phyloP scores from a whole-genome alignment of 2,329 filamentous ascomycete genomes.

The Blastomyces parvus region DNA sequence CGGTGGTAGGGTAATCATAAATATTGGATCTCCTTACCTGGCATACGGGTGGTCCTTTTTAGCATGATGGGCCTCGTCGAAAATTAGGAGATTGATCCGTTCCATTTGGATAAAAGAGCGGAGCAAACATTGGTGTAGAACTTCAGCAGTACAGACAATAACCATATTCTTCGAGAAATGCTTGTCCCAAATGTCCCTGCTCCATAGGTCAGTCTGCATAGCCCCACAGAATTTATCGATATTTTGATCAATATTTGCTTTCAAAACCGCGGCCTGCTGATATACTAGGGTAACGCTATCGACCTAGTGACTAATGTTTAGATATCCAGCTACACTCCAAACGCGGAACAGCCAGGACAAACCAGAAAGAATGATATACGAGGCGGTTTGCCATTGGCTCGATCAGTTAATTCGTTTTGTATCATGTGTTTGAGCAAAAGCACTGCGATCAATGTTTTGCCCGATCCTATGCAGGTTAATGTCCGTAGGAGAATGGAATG shows the following conservation, averaged over 20 bases:
- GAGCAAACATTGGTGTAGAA: slow-evolving; percentile 67
- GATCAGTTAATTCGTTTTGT: slow-evolving; percentile 64
- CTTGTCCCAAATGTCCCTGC: slow-evolving; percentile 49
- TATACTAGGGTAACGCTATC: slow-evolving; percentile 84
- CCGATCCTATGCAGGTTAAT: slow-evolving; percentile 52
- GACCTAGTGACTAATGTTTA: slow-evolving; percentile 43
- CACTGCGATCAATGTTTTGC: slow-evolving; percentile 93
- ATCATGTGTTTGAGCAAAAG: slow-evolving; percentile 69
- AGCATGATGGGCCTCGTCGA: slow-evolving; percentile 92
- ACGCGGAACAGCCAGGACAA: slow-evolving; percentile 14
- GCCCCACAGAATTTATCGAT: slow-evolving; percentile 66
- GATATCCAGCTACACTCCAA: slow-evolving; percentile 14
- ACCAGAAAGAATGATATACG: slow-evolving; percentile 79
- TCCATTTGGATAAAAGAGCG: slow-evolving; percentile 71
- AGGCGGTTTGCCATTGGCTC: slow-evolving; percentile 49
- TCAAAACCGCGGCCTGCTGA: slow-evolving; percentile 76
- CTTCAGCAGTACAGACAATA: slow-evolving; percentile 84
- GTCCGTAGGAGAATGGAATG: slow-evolving; percentile 12
- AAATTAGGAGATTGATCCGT: slow-evolving; percentile 80
- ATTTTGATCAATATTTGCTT: slow-evolving; percentile 67
- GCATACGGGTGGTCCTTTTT: slow-evolving; percentile 93
- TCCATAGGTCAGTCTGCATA: slow-evolving; percentile 54
- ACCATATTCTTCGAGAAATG: slow-evolving; percentile 61
- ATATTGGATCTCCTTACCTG: slow-evolving; percentile 32
- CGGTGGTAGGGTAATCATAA: neutral